Base-by-base conservation (phyloP, 768 basidiomycete species). In the Epithele typhae region DNA sequence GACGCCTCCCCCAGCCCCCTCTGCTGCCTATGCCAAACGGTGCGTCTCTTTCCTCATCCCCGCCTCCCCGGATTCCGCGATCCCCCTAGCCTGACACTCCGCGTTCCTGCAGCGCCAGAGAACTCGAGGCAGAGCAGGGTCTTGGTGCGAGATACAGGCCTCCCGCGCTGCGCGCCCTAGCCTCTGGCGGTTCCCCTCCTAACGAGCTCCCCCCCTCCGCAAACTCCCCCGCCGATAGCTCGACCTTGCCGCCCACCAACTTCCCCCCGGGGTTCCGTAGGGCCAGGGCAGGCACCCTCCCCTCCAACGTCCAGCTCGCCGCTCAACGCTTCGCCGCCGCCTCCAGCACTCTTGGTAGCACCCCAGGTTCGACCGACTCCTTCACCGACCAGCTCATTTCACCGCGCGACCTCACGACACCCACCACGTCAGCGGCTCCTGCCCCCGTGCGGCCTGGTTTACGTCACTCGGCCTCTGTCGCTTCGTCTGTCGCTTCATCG, bases 281-380 rank as follows among this genome's bases (percentile, higher is more conserved):
- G 75, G 91, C 92, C 62, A 84, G 93, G 82, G 95, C 94, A 56
- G 95, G 93, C 48, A 97, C 94, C 75, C 80, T 97, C 61, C 94
- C 94, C 69, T 95, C 93, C 57, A 94, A 94, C 65, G 85, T 95
- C 43, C 85, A 87, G 61, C 82, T 92, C 57, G 87, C 86, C 48
- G 84, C 90, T 43, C 87, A 90, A 65, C 80, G 84, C 48, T 91
- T 81, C 67, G 84, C 83, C 23, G 82, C 84, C 25, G 75, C 82
- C 48, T 77, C 82, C 21, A 77, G 67, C 66, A 79, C 76, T 25
- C 64, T 82, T 57, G 66, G 73, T 36, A 74, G 69, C 59, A 70
- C 76, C 38, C 50, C 72, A 60, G 55, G 79, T 63, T 68, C 68
- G 59, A 64, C 79, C 65, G 71, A 76, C 63, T 70, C 75, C 49